phyloP scores from a whole-genome alignment of 2,329 filamentous ascomycete species.

The Cyphellophora attinorum region DNA sequence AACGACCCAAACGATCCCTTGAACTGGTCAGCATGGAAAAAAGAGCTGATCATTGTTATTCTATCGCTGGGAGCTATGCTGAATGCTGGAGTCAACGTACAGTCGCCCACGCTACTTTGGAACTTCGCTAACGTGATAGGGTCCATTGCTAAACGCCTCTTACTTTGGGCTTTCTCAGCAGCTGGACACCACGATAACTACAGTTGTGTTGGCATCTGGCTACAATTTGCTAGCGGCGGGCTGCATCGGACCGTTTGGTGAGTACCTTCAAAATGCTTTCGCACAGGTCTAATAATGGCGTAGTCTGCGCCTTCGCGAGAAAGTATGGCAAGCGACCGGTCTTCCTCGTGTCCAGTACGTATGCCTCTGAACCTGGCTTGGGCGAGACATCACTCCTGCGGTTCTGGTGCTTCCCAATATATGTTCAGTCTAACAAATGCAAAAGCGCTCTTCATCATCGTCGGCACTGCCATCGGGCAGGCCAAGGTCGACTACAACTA shows the following conservation, averaged over 20 bases:
- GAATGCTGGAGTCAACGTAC: slow-evolving; percentile 16
- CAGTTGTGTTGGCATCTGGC: slow-evolving; percentile 13
- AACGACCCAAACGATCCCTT: slow-evolving; percentile 29
- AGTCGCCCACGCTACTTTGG: slow-evolving; percentile 5
- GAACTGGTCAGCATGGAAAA: slow-evolving; percentile 26
- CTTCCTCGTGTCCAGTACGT: slow-evolving; percentile 32
- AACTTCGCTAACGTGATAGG: slow-evolving; percentile 5
- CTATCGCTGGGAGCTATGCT: slow-evolving; percentile 22
- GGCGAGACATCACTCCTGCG: slow-evolving; percentile 29
- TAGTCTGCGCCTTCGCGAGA: slow-evolving; percentile 36
- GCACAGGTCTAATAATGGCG: slow-evolving; percentile 11
- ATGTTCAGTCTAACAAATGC: too few relatives aligned
- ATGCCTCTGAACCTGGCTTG: slow-evolving; percentile 33
- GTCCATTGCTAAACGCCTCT: slow-evolving; percentile 15
- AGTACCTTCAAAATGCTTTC: neutral
- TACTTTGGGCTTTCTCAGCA: slow-evolving; percentile 12
- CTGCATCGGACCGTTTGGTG: slow-evolving; percentile 14
- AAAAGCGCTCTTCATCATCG: slow-evolving; percentile 16
- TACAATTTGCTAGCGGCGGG: slow-evolving; percentile 17
- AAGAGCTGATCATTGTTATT: slow-evolving; percentile 30
- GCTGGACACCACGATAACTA: slow-evolving; percentile 12
- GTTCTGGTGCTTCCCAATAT: slow-evolving; percentile 37
- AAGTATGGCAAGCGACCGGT: slow-evolving; percentile 38
- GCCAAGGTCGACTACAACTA: slow-evolving; percentile 14
- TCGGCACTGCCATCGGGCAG: slow-evolving; percentile 15